Base-by-base conservation (phyloP, 106 monocot species). In the Platanthera guangdongensis region DNA sequence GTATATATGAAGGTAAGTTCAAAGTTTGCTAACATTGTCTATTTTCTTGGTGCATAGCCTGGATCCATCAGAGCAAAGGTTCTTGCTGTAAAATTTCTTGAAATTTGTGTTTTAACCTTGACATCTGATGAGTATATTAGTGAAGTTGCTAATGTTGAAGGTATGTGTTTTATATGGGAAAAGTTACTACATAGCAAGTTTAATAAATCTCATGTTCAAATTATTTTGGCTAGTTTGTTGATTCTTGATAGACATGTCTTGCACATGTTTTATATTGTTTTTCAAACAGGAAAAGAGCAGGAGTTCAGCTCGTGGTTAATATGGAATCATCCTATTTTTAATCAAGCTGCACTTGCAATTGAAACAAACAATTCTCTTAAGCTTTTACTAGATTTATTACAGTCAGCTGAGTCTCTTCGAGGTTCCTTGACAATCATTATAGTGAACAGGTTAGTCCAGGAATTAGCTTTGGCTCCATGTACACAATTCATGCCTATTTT, bases 31-130 rank as follows among this genome's bases (percentile, higher is more conserved):
- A 65, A 65, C 65, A 25, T 9, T 65, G 65, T 65, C 32, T 53
- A 14, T 11, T 5, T 7, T 71, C 21, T 69, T 19, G 73, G 2
- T 50, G 8, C 81, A 72, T 77, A 96, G 95, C 79, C 84, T 82
- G 81, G 78, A 72, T 80, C 90, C 81, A 63, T 85, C 65, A 79
- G 77, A 69, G 71, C 75, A 69, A 96, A 91, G 77, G 76, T 84
- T 68, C 75, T 87, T 76, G 89, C 90, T 76, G 52, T 91, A 28
- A 96, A 96, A 78, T 96, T 96, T 83, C 74, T 96, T 60, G 93
- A 96, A 81, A 70, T 72, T 47, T 93, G 85, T 81, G 71, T 88
- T 77, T 70, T 90, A 15, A 52, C 78, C 62, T 87, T 89, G 57
- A 84, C 90, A 81, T 72, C 89, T 76, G 90, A 90, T 78, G 77